Evolutionary conservation across 768 basidiomycete species (phyloP).

Genomic region (Rhizopogon vulgaris): DNA sequence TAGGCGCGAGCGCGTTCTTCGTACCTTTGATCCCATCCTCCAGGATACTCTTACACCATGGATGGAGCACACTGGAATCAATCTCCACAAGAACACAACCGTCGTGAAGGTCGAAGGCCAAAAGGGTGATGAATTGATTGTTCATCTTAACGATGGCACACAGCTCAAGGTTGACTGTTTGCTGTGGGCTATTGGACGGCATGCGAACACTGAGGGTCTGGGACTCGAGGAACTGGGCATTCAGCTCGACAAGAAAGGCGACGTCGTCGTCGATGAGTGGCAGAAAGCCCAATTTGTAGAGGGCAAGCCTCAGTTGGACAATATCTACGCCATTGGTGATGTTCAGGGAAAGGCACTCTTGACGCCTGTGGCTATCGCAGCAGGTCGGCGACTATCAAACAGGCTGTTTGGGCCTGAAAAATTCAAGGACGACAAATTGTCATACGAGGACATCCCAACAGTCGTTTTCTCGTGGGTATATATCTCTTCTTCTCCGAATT

Average conservation of each 20-base stretch:
- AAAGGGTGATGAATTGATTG: constrained; percentile 64
- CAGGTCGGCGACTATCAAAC: constrained; percentile 84
- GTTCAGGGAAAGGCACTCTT: constrained; percentile 88
- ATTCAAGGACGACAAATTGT: constrained; percentile 83
- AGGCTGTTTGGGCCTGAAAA: constrained; percentile 83
- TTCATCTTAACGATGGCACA: constrained; percentile 72
- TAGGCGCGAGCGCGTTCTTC: constrained; percentile 81
- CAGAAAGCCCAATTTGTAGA: constrained; percentile 68
- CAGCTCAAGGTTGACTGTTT: constrained; percentile 80
- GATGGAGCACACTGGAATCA: constrained; percentile 94
- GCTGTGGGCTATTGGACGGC: constrained; percentile 93
- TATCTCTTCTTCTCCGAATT: constrained; percentile 1
- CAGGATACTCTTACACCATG: constrained; percentile 82
- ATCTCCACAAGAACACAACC: constrained; percentile 74
- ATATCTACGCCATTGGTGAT: constrained; percentile 82
- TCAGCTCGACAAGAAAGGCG: constrained; percentile 69
- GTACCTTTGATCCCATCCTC: constrained; percentile 86
- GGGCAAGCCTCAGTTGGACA: constrained; percentile 18
- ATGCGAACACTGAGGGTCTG: constrained; percentile 70
- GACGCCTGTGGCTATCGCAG: constrained; percentile 97
- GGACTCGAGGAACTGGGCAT: constrained; percentile 77
- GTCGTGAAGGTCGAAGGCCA: constrained; percentile 72
- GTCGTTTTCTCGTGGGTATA: constrained; percentile 91
- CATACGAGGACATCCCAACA: constrained; percentile 85
- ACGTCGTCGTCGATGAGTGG: constrained; percentile 85